Evolutionary conservation across 495 filamentous ascomycete genomes (phyloP), one percentile per base, ranked within the genome.

Genomic region (Oleoguttula mirabilis): DNA sequence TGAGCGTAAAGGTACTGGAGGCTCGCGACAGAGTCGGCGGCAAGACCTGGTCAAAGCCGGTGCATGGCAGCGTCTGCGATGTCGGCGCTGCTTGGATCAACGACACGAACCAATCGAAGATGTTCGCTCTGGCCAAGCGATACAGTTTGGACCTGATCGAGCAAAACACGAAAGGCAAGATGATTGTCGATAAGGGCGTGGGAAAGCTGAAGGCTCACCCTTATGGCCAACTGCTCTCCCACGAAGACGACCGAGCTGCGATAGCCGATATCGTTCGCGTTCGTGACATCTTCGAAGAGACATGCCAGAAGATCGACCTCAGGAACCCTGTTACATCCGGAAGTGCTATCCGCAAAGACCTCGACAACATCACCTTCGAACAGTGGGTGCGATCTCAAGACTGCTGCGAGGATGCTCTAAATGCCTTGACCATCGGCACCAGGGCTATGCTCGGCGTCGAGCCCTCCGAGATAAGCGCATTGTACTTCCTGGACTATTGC

Each of bases 21-120:
- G 69, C 66, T 10, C 54, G 63, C 1, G 58, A 70, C 45, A 60
- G 66, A 6, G 68, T 75, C 2, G 72, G 73, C 3, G 73, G 73
- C 30, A 71, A 70, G 42, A 67, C 60, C 0, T 66, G 57, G 50
- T 59, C 55, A 14, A 28, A 50, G 2, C 45, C 46, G 1, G 41
- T 54, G 0, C 30, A 42, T 6, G 42, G 45, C 31, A 58, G 56
- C 22, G 42, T 48, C n/a, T 57, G 61, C 16, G 70, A 73, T 28
- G 42, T 73, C 16, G 71, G 69, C 2, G 70, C 65, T 1, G 66
- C 66, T 3, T 73, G 69, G 70, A 65, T 72, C 38, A 75, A 73
- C 50, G 61, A 69, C 32, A 65, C 59, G 2, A 70, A 60, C 30
- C 72, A 76, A 44, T 51, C 39, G 10, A 51, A 54, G 23, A 61